phyloP scores from a whole-genome alignment of 345 rosid species.

The Trapa bicornis region DNA sequence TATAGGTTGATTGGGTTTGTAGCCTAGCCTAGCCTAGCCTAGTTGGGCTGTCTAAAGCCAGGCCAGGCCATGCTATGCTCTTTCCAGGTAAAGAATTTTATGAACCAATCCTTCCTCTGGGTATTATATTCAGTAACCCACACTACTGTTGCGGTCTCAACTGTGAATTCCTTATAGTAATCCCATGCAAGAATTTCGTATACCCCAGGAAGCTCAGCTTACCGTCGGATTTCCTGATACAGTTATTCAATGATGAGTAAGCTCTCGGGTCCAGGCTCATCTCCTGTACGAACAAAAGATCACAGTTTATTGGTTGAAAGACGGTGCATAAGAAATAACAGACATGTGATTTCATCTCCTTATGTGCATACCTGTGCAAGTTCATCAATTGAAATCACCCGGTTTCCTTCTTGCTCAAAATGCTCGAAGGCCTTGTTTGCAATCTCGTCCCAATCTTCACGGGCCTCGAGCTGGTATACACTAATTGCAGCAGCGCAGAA shows the following conservation, averaged over 20 bases:
- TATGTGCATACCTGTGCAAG: constrained; percentile 43
- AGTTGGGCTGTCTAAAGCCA: too few species aligned
- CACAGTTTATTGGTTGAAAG: background rate
- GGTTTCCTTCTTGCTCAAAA: constrained; percentile 83
- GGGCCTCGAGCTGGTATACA: constrained; percentile 74
- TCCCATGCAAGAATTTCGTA: constrained; percentile 69
- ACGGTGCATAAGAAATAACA: background rate
- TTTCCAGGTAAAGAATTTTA: constrained; percentile 3
- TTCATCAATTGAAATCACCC: constrained; percentile 60
- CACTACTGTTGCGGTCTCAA: constrained; percentile 23
- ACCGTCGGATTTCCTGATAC: constrained; percentile 74
- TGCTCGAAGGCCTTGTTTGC: constrained; percentile 61
- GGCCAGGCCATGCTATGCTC: background rate
- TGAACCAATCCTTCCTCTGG: background rate
- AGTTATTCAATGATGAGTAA: constrained; percentile 54
- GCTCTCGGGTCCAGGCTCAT: constrained; percentile 78
- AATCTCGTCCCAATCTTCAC: constrained; percentile 72
- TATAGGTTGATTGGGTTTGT: background rate
- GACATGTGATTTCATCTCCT: too few species aligned
- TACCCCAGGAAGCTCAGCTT: constrained; percentile 75
- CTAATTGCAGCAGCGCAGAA: constrained; percentile 91
- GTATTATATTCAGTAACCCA: background rate
- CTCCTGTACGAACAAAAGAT: constrained; percentile 29
- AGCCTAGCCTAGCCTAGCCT: too few species aligned
- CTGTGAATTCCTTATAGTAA: constrained; percentile 43